These are phyloP conservation scores for Alternaria triticina DNA, from an alignment of 2,329 filamentous ascomycete genomes.

Conservation along the genomic window DNA sequence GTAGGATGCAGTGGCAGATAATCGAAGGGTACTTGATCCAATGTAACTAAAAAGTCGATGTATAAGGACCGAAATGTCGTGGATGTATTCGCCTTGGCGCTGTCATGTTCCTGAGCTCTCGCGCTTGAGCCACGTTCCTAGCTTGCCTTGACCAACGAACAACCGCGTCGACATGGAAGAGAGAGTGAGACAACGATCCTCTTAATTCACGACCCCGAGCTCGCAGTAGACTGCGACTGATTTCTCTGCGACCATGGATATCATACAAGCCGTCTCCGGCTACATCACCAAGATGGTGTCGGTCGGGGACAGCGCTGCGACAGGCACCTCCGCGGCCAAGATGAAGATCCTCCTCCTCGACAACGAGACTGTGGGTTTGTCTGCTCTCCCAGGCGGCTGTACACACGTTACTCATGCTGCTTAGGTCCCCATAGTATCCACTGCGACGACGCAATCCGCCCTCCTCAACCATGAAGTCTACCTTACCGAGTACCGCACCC, in stretches of 20 bases:
- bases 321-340: slow-evolving; percentile 76
- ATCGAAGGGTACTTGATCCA: neutral
- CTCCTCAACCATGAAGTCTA: slow-evolving; percentile 97
- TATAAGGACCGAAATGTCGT: neutral
- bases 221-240: neutral
- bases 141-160: neutral
- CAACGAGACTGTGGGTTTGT: slow-evolving; percentile 77
- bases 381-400: slow-evolving; percentile 36
- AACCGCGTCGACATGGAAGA: slow-evolving; percentile 13
- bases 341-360: slow-evolving; percentile 98
- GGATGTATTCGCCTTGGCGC: neutral
- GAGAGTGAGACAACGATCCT: neutral
- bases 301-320: slow-evolving; percentile 73
- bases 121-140: slow-evolving; percentile 13
- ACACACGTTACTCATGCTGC: slow-evolving; percentile 20
- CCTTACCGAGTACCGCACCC: slow-evolving; percentile 73
- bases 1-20: neutral
- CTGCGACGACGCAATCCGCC: slow-evolving; percentile 92
- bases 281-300: slow-evolving; percentile 98
- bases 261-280: slow-evolving; percentile 88
- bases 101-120: neutral
- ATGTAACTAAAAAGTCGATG: neutral
- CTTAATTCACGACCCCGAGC: neutral
- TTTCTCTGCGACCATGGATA: slow-evolving; percentile 71
- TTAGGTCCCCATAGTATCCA: slow-evolving; percentile 86